Conservation (phyloP, 2,329 filamentous ascomycete genomes). For the Trichophyton rubrum region DNA sequence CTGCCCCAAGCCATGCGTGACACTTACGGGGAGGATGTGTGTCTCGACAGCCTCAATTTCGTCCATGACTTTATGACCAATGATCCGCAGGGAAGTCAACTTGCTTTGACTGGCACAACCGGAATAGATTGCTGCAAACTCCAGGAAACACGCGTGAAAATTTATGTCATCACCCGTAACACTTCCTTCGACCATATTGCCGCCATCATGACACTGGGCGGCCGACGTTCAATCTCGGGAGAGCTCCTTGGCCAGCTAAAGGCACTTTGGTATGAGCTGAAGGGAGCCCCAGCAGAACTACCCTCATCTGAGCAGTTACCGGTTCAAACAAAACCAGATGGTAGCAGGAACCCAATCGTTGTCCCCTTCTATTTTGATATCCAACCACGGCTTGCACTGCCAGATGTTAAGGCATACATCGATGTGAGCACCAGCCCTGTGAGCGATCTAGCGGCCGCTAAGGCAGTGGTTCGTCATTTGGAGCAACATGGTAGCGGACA, state of each 20-base stretch:
- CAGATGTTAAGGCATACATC: not conserved
- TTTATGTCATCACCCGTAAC: slow-evolving; percentile 40
- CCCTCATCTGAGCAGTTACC: not conserved
- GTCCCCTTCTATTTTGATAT: slow-evolving; percentile 1
- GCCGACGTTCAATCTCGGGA: not conserved
- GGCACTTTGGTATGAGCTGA: not conserved
- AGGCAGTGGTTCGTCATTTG: not conserved
- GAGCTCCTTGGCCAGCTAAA: not conserved
- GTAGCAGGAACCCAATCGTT: not conserved
- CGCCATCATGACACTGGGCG: slow-evolving; percentile 60
- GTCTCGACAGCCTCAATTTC: not conserved
- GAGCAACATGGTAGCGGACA: not conserved
- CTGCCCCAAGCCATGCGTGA: not conserved
- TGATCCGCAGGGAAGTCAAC: not conserved
- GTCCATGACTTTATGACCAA: not conserved
- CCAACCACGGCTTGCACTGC: not conserved
- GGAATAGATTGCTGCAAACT: not conserved
- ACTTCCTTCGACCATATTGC: slow-evolving; percentile 63
- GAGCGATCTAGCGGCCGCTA: not conserved
- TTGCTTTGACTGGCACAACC: not conserved
- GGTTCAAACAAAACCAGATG: not conserved
- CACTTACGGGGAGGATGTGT: not conserved
- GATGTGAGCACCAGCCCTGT: not conserved
- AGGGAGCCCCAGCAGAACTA: not conserved
- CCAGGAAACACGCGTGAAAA: not conserved